Evolutionary conservation across 306 rosid genomes (phyloP).

Genomic region (Biancaea sappan): DNA sequence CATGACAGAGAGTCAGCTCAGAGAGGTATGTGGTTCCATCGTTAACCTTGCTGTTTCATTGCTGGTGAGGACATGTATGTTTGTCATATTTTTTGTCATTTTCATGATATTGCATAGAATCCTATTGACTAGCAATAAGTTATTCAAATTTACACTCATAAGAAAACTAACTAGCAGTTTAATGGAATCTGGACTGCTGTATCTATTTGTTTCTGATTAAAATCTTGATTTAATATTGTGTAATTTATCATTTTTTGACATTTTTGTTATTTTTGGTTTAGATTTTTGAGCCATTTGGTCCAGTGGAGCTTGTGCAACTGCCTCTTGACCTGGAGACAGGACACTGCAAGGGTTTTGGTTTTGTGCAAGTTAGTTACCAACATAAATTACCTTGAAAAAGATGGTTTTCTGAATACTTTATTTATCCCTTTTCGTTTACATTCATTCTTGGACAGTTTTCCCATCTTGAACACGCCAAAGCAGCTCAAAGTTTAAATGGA

Average conservation of each 20-base stretch:
- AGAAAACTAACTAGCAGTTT: background rate
- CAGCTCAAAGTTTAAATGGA: constrained; percentile 97
- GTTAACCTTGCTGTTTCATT: background rate
- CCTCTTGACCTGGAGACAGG: constrained; percentile 96
- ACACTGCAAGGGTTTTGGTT: constrained; percentile 99
- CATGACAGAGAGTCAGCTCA: constrained; percentile 93
- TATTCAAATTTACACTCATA: constrained; percentile 12
- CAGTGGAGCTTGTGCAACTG: constrained; percentile 89
- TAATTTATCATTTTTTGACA: constrained; percentile 24
- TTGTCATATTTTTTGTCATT: background rate
- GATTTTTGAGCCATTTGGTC: constrained; percentile 99
- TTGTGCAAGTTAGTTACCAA: constrained; percentile 78
- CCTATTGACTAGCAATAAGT: constrained; percentile 11
- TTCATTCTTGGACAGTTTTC: constrained; percentile 68
- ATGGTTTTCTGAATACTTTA: constrained; percentile 19
- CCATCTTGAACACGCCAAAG: constrained; percentile 94
- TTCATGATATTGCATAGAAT: background rate
- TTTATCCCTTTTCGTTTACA: constrained; percentile 15
- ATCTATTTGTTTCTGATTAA: background rate
- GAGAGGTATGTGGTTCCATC: constrained; percentile 69
- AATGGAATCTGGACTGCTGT: background rate
- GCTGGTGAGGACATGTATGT: constrained; percentile 13
- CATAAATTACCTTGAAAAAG: constrained; percentile 16
- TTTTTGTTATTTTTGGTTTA: constrained; percentile 34
- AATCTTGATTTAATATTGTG: constrained; percentile 1